phyloP scores from a whole-genome alignment of 164 flowering plant genomes.

The Sedum album region DNA sequence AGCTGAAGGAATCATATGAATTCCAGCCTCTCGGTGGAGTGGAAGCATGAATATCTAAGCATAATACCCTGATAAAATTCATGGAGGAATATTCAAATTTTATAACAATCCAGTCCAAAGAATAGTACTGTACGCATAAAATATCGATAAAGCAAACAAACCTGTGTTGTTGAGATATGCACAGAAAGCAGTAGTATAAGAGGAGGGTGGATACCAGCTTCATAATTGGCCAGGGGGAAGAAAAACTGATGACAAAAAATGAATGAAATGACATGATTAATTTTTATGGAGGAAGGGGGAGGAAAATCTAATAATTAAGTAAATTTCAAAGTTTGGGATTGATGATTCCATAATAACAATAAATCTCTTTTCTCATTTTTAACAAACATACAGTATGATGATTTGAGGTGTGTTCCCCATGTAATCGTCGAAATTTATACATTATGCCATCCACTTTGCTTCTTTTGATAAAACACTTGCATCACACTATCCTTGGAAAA shows the following conservation, averaged over 20 bases:
- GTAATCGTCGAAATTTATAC: no score
- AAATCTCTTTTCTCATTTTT: no score
- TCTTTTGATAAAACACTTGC: no score
- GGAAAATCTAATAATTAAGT: background rate
- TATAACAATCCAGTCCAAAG: background rate
- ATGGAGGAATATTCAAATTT: background rate
- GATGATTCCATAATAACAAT: no score
- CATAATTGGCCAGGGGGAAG: background rate
- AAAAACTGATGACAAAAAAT: background rate
- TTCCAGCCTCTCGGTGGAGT: slow-evolving; percentile 98
- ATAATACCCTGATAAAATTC: slow-evolving; percentile 20
- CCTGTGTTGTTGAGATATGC: background rate
- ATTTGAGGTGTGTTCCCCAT: no score
- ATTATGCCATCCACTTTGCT: no score
- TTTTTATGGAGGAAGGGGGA: no score
- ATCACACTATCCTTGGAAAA: no score
- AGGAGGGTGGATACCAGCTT: background rate
- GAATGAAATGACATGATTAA: background rate
- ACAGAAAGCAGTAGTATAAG: background rate
- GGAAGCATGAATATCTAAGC: slow-evolving; percentile 27
- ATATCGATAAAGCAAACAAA: no score
- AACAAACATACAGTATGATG: no score
- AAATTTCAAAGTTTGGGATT: background rate
- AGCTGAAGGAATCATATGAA: slow-evolving; percentile 85
- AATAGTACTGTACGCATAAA: background rate